Conservation (phyloP, 495 filamentous ascomycete species). For the Trichoderma gamsii region DNA sequence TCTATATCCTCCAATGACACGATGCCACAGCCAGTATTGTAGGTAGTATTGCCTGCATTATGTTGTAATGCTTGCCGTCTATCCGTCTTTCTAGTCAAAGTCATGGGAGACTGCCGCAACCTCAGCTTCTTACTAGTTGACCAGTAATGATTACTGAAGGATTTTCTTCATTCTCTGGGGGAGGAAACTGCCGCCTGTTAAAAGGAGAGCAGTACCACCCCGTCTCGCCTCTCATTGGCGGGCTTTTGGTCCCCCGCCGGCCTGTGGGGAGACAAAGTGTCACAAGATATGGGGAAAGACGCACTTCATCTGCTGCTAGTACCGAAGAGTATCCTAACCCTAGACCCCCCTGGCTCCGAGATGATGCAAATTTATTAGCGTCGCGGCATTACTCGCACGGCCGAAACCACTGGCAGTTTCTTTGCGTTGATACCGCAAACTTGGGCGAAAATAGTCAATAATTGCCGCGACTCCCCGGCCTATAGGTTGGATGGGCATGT, state of each 20-base stretch:
- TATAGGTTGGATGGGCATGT: neutral
- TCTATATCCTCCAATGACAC: neutral
- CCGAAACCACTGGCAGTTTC: neutral
- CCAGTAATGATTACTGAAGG: neutral
- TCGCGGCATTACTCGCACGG: conserved; percentile 2
- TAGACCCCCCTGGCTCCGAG: neutral
- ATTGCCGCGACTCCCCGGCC: conserved; percentile 10
- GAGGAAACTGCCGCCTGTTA: neutral
- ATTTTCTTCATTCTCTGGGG: neutral
- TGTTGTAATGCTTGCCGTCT: neutral
- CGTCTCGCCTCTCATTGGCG: neutral
- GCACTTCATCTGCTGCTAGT: neutral
- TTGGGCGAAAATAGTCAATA: neutral
- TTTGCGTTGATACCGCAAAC: neutral
- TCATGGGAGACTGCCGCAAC: neutral
- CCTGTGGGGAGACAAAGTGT: conserved; percentile 3
- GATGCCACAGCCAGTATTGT: neutral
- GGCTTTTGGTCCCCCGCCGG: neutral
- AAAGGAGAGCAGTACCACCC: neutral
- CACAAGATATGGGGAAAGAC: neutral
- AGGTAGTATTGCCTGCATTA: neutral
- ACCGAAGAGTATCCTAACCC: neutral
- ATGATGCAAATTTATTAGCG: conserved; percentile 7
- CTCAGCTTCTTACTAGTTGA: neutral
- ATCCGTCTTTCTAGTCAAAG: neutral